phyloP scores from a whole-genome alignment of 495 filamentous ascomycete species.

The Pyrenula aspistea region DNA sequence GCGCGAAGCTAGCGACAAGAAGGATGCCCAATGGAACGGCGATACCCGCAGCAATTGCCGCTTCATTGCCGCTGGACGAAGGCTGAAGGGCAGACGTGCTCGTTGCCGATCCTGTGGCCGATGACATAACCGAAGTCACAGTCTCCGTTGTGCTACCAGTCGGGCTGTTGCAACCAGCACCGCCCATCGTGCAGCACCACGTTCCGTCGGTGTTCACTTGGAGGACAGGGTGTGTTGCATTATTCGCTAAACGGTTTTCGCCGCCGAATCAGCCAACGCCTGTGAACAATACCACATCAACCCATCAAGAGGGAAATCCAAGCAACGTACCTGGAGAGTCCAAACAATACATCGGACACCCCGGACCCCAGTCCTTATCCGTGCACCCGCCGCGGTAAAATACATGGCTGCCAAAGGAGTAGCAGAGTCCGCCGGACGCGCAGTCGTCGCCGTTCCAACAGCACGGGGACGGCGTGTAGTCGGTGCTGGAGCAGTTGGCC shows the following conservation, averaged over 20 bases:
- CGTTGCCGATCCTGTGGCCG: not conserved
- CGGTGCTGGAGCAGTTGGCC: not conserved
- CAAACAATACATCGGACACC: not conserved
- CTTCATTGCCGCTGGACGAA: not conserved
- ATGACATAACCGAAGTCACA: too few species aligned
- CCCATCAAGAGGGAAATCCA: too few species aligned
- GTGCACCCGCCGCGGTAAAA: not conserved
- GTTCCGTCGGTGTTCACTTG: not conserved
- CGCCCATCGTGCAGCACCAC: too few species aligned
- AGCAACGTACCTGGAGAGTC: not conserved
- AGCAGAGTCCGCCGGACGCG: not conserved
- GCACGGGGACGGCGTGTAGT: not conserved
- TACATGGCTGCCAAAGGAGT: not conserved
- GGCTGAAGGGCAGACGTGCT: not conserved
- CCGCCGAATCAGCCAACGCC: too few species aligned
- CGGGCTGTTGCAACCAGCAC: too few species aligned
- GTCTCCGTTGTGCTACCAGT: too few species aligned
- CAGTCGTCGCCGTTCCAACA: not conserved
- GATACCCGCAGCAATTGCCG: not conserved
- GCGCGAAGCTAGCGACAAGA: not conserved
- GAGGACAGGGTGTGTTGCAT: too few species aligned
- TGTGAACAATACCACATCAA: too few species aligned
- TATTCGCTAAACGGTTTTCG: too few species aligned
- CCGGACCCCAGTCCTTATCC: not conserved
- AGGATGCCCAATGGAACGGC: not conserved